phyloP scores from a whole-genome alignment of 495 filamentous ascomycete species.

The Tuber calosporum region DNA sequence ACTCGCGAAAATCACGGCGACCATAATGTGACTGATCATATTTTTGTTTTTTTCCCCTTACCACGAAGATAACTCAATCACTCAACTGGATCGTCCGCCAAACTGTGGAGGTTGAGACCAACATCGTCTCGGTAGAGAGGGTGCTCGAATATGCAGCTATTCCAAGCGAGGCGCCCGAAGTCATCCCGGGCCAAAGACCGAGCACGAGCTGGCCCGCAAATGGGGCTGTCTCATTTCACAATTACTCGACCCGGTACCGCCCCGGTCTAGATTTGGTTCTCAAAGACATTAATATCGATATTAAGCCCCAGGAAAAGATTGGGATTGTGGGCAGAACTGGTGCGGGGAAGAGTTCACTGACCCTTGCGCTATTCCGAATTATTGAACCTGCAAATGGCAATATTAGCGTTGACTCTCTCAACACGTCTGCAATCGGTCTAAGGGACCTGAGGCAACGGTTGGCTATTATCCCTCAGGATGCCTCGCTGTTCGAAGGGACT shows the following conservation, averaged over 20 bases:
- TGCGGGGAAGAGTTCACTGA: slow-evolving; percentile 93
- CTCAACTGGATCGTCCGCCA: slow-evolving; percentile 99
- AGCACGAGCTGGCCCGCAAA: slow-evolving; percentile 85
- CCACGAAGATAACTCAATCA: slow-evolving; percentile 76
- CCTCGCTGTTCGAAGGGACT: slow-evolving; percentile 92
- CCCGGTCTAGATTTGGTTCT: slow-evolving; percentile 82
- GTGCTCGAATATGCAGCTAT: slow-evolving; percentile 91
- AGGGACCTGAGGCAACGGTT: slow-evolving; percentile 81
- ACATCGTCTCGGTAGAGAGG: slow-evolving; percentile 97
- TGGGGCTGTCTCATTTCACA: slow-evolving; percentile 81
- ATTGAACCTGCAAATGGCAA: slow-evolving; percentile 76
- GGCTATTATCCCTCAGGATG: slow-evolving; percentile 97
- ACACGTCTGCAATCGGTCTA: slow-evolving; percentile 85
- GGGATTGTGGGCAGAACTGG: slow-evolving; percentile 95
- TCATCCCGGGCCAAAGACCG: slow-evolving; percentile 79
- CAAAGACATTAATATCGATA: slow-evolving; percentile 81
- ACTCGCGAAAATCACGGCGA: slow-evolving; percentile 8
- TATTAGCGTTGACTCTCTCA: slow-evolving; percentile 80
- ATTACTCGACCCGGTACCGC: slow-evolving; percentile 91
- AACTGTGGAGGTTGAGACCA: slow-evolving; percentile 98
- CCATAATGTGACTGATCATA: slow-evolving; percentile 31
- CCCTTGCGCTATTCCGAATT: slow-evolving; percentile 87
- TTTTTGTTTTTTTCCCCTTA: slow-evolving; percentile 14
- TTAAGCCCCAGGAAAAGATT: slow-evolving; percentile 95
- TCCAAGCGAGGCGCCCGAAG: slow-evolving; percentile 91